Evolutionary conservation across 2,329 filamentous ascomycete species (phyloP).

Genomic region (Magnaporthiopsis incrustans): DNA sequence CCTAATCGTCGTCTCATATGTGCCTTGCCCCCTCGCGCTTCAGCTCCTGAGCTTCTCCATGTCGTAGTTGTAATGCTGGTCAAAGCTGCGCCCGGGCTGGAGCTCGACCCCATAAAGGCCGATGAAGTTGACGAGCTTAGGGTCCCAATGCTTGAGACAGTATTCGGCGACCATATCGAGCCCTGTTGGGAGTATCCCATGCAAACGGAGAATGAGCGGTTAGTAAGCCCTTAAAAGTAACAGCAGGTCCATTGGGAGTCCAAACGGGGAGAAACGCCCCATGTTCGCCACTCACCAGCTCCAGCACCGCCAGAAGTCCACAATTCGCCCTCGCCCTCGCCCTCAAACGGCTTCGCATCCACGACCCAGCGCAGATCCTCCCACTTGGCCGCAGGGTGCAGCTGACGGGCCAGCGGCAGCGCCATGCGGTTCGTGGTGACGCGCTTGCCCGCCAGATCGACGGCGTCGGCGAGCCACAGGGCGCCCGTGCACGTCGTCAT

Average conservation of each 20-base stretch:
- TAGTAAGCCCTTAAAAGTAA: background rate
- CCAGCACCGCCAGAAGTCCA: slow-evolving; percentile 29
- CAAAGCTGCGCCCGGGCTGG: slow-evolving; percentile 4
- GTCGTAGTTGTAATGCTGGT: slow-evolving; percentile 4
- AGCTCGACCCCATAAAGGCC: slow-evolving; percentile 1
- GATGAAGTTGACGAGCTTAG: slow-evolving; percentile 11
- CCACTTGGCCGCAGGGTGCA: slow-evolving; percentile 27
- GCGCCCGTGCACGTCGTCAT: slow-evolving; percentile 29
- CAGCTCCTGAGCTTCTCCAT: background rate
- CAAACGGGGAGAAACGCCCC: background rate
- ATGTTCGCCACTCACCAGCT: slow-evolving; percentile 17
- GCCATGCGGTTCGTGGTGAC: slow-evolving; percentile 28
- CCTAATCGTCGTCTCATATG: no score
- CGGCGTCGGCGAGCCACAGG: slow-evolving; percentile 29
- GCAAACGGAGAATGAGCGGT: background rate
- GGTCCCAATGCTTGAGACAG: slow-evolving; percentile 13
- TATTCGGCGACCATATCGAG: slow-evolving; percentile 16
- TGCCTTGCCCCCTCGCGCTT: no score
- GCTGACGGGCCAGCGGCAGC: slow-evolving; percentile 18
- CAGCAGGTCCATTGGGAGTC: no score
- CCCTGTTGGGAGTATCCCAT: slow-evolving; percentile 4
- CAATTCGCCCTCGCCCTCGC: slow-evolving; percentile 21
- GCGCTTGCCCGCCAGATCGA: slow-evolving; percentile 27
- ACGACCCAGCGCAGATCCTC: slow-evolving; percentile 29
- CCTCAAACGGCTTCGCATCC: slow-evolving; percentile 22